phyloP scores from a whole-genome alignment of 306 rosid genomes.

The Astragalus membranaceus region DNA sequence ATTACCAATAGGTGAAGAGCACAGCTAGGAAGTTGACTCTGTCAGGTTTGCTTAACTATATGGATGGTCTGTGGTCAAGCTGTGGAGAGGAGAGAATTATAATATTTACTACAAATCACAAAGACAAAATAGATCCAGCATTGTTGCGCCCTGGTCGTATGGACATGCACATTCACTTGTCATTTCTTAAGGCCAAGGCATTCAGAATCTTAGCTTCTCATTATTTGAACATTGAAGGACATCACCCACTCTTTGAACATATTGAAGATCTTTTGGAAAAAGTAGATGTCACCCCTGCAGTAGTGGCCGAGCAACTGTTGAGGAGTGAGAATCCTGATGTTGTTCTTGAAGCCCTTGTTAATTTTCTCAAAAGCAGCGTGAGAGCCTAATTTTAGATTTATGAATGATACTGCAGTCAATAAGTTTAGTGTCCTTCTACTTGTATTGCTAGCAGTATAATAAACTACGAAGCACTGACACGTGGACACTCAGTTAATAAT shows the following conservation, averaged over 20 bases:
- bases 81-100: conserved; percentile 56
- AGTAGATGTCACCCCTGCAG: conserved; percentile 40
- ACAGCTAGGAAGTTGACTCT: conserved; percentile 15
- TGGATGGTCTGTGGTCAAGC: conserved; percentile 61
- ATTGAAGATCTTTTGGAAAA: conserved; percentile 33
- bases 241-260: background rate
- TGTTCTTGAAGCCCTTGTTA: conserved; percentile 19
- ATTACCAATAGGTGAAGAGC: background rate
- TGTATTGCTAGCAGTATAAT: no score
- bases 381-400: no score
- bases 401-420: no score
- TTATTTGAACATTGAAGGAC: conserved; percentile 29
- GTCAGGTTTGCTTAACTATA: conserved; percentile 38
- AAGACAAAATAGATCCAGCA: conserved; percentile 42
- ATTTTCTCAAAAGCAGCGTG: conserved; percentile 1
- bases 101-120: conserved; percentile 55
- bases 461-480: no score
- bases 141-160: conserved; percentile 54
- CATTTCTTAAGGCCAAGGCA: conserved; percentile 36
- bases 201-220: conserved; percentile 32
- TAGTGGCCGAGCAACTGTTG: conserved; percentile 45
- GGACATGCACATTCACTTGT: conserved; percentile 59
- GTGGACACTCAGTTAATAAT: no score
- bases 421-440: no score
- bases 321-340: conserved; percentile 35